Evolutionary conservation across 2,329 filamentous ascomycete genomes (phyloP).

Genomic region (Endocalyx cinctus): DNA sequence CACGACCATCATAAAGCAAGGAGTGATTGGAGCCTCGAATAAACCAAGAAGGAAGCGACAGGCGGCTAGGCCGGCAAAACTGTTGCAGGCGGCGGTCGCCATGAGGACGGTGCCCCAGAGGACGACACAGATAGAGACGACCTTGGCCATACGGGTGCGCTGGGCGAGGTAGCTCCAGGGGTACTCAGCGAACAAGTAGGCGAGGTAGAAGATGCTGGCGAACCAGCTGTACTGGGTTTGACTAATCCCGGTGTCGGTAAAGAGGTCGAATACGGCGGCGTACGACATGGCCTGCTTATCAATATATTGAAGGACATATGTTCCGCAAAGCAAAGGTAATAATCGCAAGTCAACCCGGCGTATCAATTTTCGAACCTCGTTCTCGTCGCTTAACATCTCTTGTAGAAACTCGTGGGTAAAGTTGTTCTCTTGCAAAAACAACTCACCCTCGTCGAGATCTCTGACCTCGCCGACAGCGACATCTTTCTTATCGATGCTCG

Average conservation of each 20-base stretch:
- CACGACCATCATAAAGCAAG: not conserved
- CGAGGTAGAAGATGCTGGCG: slow-evolving; percentile 54
- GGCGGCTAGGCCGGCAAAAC: slow-evolving; percentile 37
- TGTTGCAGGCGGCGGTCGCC: slow-evolving; percentile 34
- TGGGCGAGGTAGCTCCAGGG: slow-evolving; percentile 31
- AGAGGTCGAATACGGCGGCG: slow-evolving; percentile 51
- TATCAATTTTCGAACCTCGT: slow-evolving; percentile 24
- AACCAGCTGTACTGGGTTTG: slow-evolving; percentile 48
- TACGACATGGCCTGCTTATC: slow-evolving; percentile 53
- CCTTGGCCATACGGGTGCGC: slow-evolving; percentile 30
- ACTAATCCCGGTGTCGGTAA: slow-evolving; percentile 42
- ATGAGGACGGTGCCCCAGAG: slow-evolving; percentile 36
- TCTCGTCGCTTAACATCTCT: slow-evolving; percentile 39
- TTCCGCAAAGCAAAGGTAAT: slow-evolving; percentile 47
- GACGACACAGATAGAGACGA: slow-evolving; percentile 27
- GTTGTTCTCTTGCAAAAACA: slow-evolving; percentile 45
- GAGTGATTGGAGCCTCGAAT: not conserved
- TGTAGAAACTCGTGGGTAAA: slow-evolving; percentile 37
- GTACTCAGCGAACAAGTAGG: slow-evolving; percentile 22
- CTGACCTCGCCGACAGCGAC: slow-evolving; percentile 2
- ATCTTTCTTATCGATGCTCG: slow-evolving; percentile 1
- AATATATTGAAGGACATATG: slow-evolving; percentile 49
- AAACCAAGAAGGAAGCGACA: slow-evolving; percentile 8
- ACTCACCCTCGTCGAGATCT: slow-evolving; percentile 43
- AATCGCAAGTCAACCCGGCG: slow-evolving; percentile 46